Conservation (phyloP, 2,329 filamentous ascomycete species). For the Fusarium nelsonii region DNA sequence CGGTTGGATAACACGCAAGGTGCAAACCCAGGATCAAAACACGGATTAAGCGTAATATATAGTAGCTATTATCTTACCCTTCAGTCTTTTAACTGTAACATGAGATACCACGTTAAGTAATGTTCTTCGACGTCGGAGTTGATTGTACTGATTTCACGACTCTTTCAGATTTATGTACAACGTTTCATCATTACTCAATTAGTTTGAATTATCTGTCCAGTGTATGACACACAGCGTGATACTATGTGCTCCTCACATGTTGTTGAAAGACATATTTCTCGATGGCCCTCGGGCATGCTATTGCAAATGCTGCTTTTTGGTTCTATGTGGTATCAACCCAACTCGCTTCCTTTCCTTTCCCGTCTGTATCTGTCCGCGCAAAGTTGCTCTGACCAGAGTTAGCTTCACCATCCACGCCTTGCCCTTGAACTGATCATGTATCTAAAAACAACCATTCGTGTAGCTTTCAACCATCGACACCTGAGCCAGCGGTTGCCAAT, state of each 20-base stretch:
- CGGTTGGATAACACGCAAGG: conserved; percentile 14
- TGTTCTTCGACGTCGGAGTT: background rate
- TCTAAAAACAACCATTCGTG: conserved; percentile 3
- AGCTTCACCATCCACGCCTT: conserved; percentile 27
- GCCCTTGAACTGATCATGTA: conserved; percentile 10
- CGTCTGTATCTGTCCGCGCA: conserved; percentile 4
- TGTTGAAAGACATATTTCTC: background rate
- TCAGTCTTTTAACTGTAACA: conserved; percentile 1
- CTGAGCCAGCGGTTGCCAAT: conserved; percentile 3
- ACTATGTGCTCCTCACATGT: background rate
- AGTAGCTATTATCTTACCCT: conserved; percentile 19
- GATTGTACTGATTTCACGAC: background rate
- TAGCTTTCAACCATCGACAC: background rate
- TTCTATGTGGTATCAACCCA: conserved; percentile 27
- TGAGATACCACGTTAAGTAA: conserved; percentile 14
- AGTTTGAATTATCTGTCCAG: background rate
- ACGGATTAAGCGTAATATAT: conserved; percentile 32
- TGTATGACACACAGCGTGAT: background rate
- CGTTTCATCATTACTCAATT: background rate
- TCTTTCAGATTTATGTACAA: background rate
- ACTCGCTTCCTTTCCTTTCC: background rate
- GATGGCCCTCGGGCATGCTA: background rate
- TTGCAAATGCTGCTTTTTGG: conserved; percentile 21
- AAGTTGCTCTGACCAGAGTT: conserved; percentile 5
- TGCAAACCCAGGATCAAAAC: conserved; percentile 10